phyloP scores from a whole-genome alignment of 495 filamentous ascomycete genomes.

The Elasticomyces elasticus region DNA sequence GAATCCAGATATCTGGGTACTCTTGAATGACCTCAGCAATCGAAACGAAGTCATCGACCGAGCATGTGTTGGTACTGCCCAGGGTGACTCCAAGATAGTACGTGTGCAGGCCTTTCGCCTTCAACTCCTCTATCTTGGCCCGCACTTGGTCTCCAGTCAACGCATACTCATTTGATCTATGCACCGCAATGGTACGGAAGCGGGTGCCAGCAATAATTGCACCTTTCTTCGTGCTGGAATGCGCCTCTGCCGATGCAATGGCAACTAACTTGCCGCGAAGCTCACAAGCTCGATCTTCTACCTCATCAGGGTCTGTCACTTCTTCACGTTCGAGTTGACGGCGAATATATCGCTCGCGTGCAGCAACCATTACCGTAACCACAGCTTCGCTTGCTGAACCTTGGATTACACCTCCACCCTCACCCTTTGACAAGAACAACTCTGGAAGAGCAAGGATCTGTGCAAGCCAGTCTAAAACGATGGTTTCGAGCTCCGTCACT shows the following conservation, averaged over 20 bases:
- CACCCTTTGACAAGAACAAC: conserved; percentile 65
- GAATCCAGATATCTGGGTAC: conserved; percentile 70
- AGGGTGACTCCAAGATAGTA: conserved; percentile 81
- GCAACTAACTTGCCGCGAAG: conserved; percentile 66
- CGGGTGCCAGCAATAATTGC: conserved; percentile 77
- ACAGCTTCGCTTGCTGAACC: conserved; percentile 86
- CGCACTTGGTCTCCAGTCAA: conserved; percentile 58
- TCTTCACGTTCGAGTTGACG: conserved; percentile 32
- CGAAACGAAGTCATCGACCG: conserved; percentile 67
- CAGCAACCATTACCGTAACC: conserved; percentile 78
- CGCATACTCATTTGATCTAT: conserved; percentile 52
- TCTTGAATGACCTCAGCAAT: conserved; percentile 56
- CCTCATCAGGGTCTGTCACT: conserved; percentile 45
- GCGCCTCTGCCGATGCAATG: conserved; percentile 66
- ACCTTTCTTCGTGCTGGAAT: conserved; percentile 78
- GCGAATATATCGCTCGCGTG: conserved; percentile 59
- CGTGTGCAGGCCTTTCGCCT: conserved; percentile 58
- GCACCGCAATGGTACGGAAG: conserved; percentile 56
- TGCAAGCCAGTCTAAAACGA: conserved; percentile 87
- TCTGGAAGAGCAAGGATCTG: conserved; percentile 60
- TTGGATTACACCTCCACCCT: conserved; percentile 89
- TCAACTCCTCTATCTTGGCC: conserved; percentile 49
- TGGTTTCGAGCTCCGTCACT: conserved; percentile 91
- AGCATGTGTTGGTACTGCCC: conserved; percentile 82
- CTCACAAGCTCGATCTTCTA: conserved; percentile 55